Base-by-base conservation (phyloP, 2,329 filamentous ascomycete species). In the Thelonectria olida region DNA sequence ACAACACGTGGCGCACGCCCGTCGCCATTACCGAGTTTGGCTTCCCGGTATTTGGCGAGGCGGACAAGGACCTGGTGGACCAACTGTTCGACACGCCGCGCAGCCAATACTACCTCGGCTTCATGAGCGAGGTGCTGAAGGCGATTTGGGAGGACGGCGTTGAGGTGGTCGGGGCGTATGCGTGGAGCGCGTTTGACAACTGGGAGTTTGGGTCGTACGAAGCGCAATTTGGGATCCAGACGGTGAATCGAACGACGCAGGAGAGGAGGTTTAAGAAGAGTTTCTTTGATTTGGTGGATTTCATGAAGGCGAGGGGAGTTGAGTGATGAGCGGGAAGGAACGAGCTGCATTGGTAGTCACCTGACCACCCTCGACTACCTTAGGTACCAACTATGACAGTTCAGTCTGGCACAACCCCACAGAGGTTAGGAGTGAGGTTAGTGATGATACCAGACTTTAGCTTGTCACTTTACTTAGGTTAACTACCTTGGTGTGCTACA, bases 251-350 rank as follows among this genome's bases (percentile, higher is more conserved):
- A 4, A 85, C 83, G 3, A 84, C 80, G 4, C 79, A 83, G 69
- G 76, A 81, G 62, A 72, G 84, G 22, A 70, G 76, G 38, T 87
- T 82, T 54, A 88, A 87, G 75, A 85, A 84, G 76, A 86, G 83
- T 50, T 85, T 87, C 66, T 87, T 87, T 66, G 84, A 87, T 54
- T 70, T 83, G 66, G 82, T 86, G 15, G 83, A 86, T 66, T 86
- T 86, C 59, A 72, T 85, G 66, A 72, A 71, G 56, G 68, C 73
- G 0, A 67, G 73, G 1, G 71, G 9, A 13, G 9, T 10, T 31
- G 28, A 31, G 28, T 8, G 28, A 31, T 31, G n/a, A n/a, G n/a
- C n/a, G n/a, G n/a, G n/a, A n/a, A n/a, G n/a, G n/a, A n/a, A n/a
- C n/a, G n/a, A n/a, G n/a, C n/a, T n/a, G n/a, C n/a, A n/a, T n/a